phyloP scores from a whole-genome alignment of 2,329 filamentous ascomycete genomes.

The Pseudogymnoascus pannorum region DNA sequence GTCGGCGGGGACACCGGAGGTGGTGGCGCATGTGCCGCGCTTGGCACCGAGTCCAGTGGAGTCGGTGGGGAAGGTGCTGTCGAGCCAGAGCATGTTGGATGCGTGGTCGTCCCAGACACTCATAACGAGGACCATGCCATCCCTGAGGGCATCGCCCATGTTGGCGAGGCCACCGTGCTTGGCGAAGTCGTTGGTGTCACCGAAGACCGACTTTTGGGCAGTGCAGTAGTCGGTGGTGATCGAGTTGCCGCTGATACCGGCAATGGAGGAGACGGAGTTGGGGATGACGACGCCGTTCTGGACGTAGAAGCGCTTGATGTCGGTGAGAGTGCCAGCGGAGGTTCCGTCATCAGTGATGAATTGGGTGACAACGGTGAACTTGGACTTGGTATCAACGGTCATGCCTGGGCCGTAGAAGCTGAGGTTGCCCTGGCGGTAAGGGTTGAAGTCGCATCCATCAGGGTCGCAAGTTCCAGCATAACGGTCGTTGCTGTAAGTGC shows the following conservation, averaged over 20 bases:
- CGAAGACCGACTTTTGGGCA: slow-evolving; percentile 47
- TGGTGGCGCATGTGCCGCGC: slow-evolving; percentile 47
- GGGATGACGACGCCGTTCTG: slow-evolving; percentile 46
- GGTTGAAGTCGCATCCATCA: slow-evolving; percentile 56
- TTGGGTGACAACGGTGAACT: slow-evolving; percentile 52
- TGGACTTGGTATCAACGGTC: slow-evolving; percentile 45
- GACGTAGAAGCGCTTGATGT: slow-evolving; percentile 51
- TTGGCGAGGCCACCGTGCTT: slow-evolving; percentile 46
- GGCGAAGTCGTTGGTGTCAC: slow-evolving; percentile 45
- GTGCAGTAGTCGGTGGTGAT: slow-evolving; percentile 53
- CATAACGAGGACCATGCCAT: slow-evolving; percentile 60
- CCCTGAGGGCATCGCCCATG: slow-evolving; percentile 47
- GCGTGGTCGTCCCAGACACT: slow-evolving; percentile 50
- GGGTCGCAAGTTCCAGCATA: slow-evolving; percentile 52
- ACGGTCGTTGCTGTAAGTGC: slow-evolving; percentile 34
- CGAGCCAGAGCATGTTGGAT: slow-evolving; percentile 68
- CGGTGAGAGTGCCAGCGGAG: slow-evolving; percentile 33
- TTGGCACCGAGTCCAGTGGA: slow-evolving; percentile 39
- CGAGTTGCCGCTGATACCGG: slow-evolving; percentile 40
- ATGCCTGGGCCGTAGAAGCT: slow-evolving; percentile 48
- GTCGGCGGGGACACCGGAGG: slow-evolving; percentile 43
- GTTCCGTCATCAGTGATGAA: slow-evolving; percentile 39
- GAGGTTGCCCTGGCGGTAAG: slow-evolving; percentile 49
- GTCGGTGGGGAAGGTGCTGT: slow-evolving; percentile 53
- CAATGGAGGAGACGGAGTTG: slow-evolving; percentile 40